Base-by-base conservation (phyloP, 306 rosid species). In the Datisca glomerata region DNA sequence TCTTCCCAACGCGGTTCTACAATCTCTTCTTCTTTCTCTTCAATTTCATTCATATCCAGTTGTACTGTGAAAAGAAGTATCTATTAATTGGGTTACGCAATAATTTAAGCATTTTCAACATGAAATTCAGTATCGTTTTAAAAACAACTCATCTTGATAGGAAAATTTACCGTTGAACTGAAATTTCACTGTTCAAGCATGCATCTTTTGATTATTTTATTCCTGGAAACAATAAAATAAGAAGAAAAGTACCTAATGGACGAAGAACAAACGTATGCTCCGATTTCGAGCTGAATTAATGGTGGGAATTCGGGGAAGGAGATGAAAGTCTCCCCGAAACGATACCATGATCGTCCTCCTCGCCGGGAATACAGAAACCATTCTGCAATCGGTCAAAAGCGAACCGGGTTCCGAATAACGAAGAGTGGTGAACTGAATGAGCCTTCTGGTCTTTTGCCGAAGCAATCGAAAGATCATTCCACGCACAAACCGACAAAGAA, bases 251-350 rank as follows among this genome's bases (percentile, higher is more conserved):
- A 29, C 35, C 35, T 29, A n/a, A 8, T 29, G 12, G 35, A 29
- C 35, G 36, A 31, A 31, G 36, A 31, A 4, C n/a, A 31, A 12
- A 31, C 12, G n/a, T 12, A n/a, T 28, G 41, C 7, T 0, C 21
- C 35, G 66, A 45, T 53, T 17, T 32, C 34, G n/a, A n/a, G 28
- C 14, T 49, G 18, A 16, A 7, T 74, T 76, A 75, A 45, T 55
- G 92, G 57, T 56, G 85, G 55, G 81, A 76, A 58, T 69, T 76
- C 29, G 79, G 63, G 37, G 80, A 47, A 41, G 80, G 44, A 11
- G 82, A 68, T 21, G 86, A 55, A 5, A 61, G 71, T 34, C 74
- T 69, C 16, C 59, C 72, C 0, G 79, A 47, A 59, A 55, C 68
- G 34, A 65, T 64, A 10, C 64, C 69, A 33, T 68, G 67, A 31